A percentile compares a stretch with the other conserved stretches of the same genome.
These are phyloP conservation scores for Stachybotrys elegans DNA, from an alignment of 2,329 filamentous ascomycete genomes.

Conservation along the genomic window DNA sequence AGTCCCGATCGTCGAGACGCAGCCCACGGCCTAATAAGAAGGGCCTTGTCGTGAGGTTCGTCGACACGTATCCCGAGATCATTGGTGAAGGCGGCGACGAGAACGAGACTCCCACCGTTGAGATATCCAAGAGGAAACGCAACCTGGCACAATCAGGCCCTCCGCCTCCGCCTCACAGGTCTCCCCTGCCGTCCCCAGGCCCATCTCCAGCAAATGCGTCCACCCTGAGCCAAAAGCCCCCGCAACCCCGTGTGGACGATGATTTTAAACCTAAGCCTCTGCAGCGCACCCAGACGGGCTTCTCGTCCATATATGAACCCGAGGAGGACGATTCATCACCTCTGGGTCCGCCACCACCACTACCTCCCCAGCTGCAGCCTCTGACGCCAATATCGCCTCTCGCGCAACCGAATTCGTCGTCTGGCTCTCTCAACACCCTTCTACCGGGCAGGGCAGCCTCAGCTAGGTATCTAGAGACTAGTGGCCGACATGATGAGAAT, in stretches of 20 bases:
- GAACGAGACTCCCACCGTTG: constrained; percentile 63
- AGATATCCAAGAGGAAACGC: constrained; percentile 60
- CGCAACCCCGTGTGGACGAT: constrained; percentile 23
- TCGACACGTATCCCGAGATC: constrained; percentile 65
- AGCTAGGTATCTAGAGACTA: constrained; percentile 38
- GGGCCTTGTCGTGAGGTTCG: constrained; percentile 70
- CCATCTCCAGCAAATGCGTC: constrained; percentile 8
- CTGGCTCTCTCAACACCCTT: constrained; percentile 14
- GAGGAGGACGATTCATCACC: constrained; percentile 7
- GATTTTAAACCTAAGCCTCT: constrained; percentile 51
- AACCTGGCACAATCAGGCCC: constrained; percentile 39
- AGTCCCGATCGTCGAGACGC: constrained; percentile 36
- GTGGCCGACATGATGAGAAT: constrained; percentile 42
- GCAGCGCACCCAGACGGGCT: constrained; percentile 51
- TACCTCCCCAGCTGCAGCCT: constrained; percentile 10
- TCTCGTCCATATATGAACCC: constrained; percentile 18
- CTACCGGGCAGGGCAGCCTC: constrained; percentile 27
- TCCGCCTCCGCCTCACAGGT: constrained; percentile 21
- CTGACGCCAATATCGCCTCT: neutral
- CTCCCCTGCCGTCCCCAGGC: constrained; percentile 6
- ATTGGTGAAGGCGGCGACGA: constrained; percentile 94
- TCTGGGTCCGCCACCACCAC: constrained; percentile 13
- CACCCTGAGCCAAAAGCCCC: constrained; percentile 4
- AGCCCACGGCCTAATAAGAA: constrained; percentile 51
- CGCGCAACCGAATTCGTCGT: neutral